Percentiles rank a stretch among this genome's conserved stretches.
phyloP scores from a whole-genome alignment of 345 rosid species.

The Salix viminalis region DNA sequence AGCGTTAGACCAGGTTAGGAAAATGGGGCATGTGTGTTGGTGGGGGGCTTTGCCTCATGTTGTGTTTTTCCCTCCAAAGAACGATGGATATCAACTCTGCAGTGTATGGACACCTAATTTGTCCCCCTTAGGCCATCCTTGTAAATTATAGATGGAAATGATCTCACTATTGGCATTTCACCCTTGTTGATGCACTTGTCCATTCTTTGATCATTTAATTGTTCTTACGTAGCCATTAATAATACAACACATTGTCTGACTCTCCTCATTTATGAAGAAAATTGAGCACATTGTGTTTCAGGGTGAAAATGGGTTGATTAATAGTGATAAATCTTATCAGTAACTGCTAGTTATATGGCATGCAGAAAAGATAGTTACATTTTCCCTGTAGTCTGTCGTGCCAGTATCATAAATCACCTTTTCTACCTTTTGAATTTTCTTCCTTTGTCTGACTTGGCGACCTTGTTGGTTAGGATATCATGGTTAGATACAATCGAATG shows the following conservation, averaged over 20 bases:
- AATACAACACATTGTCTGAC: not conserved
- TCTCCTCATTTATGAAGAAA: not conserved
- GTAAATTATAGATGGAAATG: not conserved
- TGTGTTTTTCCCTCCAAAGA: not conserved
- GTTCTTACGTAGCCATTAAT: not conserved
- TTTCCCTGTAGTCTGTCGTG: not conserved
- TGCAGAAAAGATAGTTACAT: not conserved
- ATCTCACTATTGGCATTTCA: not conserved
- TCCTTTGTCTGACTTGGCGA: conserved; percentile 11
- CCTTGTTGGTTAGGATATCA: conserved; percentile 57
- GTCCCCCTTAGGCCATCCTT: not conserved
- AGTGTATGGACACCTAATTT: not conserved
- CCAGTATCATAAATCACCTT: not conserved
- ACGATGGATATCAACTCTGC: not conserved
- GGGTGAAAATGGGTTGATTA: not conserved
- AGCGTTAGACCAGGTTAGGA: too few relatives aligned
- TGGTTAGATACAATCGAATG: conserved; percentile 90
- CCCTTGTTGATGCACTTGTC: not conserved
- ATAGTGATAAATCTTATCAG: not conserved
- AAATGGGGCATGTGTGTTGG: not conserved
- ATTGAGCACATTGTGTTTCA: not conserved
- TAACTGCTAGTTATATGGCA: not conserved
- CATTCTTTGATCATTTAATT: not conserved
- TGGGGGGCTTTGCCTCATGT: not conserved
- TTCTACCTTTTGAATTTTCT: conserved; percentile 10